Evolutionary conservation across 371 early-diverging fungal species (phyloP).

Genomic region (Mortierella sp.): DNA sequence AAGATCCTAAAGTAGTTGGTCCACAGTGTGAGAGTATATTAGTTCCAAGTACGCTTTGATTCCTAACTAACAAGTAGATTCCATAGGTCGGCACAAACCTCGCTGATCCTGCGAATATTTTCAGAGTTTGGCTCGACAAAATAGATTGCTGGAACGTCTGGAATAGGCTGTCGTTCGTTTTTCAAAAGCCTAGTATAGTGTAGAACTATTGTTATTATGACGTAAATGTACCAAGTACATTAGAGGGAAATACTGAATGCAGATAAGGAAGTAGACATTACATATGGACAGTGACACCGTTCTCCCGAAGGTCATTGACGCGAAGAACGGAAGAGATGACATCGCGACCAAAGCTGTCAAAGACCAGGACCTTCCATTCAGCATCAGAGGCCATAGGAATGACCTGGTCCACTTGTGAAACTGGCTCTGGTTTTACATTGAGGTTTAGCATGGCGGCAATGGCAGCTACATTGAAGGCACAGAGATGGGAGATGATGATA

Average conservation of each 20-base stretch:
- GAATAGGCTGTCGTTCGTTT: conserved; percentile 86
- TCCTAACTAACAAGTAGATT: not conserved
- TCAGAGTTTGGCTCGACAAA: conserved; percentile 94
- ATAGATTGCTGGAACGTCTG: conserved; percentile 98
- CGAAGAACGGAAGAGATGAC: conserved; percentile 97
- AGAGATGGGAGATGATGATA: conserved; percentile 8
- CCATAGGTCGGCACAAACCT: conserved; percentile 62
- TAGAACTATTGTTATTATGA: not conserved
- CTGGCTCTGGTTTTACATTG: conserved; percentile 56
- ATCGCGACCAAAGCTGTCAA: conserved; percentile 95
- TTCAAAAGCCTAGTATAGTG: conserved; percentile 69
- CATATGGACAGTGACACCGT: conserved; percentile 99
- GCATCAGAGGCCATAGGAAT: conserved; percentile 54
- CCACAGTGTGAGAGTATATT: not conserved
- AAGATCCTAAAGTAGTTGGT: conserved; percentile 77
- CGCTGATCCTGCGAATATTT: conserved; percentile 83
- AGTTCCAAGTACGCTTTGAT: not conserved
- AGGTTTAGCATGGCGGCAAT: conserved; percentile 72
- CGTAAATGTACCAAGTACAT: not conserved
- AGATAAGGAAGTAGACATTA: conserved; percentile 46
- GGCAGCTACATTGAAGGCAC: conserved; percentile 54
- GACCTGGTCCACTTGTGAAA: conserved; percentile 40
- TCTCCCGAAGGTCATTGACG: conserved; percentile 97
- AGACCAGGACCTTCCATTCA: conserved; percentile 97
- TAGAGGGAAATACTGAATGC: not conserved